Evolutionary conservation across 2,329 filamentous ascomycete species (phyloP), one percentile per base, ranked within the genome.

Genomic region (Aphanoascus verrucosus): DNA sequence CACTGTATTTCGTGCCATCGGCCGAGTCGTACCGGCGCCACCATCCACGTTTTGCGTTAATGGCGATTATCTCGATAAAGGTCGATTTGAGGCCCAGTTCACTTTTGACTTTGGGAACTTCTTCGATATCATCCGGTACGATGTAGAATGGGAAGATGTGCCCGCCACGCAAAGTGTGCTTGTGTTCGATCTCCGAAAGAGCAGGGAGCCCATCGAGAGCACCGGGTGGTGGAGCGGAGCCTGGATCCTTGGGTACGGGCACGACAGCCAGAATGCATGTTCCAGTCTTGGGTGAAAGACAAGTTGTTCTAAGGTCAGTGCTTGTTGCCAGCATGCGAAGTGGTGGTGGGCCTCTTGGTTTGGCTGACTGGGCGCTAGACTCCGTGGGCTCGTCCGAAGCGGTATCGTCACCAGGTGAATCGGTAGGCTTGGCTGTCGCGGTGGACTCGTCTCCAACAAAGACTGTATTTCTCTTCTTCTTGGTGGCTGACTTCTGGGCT

Each of bases 41-140:
- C 93, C 93, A 98, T 41, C 80, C 78, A 52, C 89, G 82, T 63
- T 90, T 88, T 32, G 81, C 85, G 68, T 96, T 96, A 55, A 94
- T 68, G 14, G 89, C 89, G 52, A 97, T 75, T 43, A 97, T 71
- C 64, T 90, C 83, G 14, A 88, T 73, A 1, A 74, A 72, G 0
- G 70, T 68, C 1, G 64, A 64, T 1, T 70, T 67, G 19, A 96
- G 74, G 0, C 74, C 78, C 15, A 96, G 79, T n/a, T 76, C 73
- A 40, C 76, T 71, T 53, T 82, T 74, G 3, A 91, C 67, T 4
- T 69, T 66, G 1, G 72, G 67, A 0, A 78, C 77, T 6, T 76
- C 77, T n/a, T 75, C 68, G 59, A 85, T 85, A 37, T 76, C 73
- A 41, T 74, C 73, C 11, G 87, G 79, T 0, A 97, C 75, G 48